Percentiles rank a stretch among this genome's conserved stretches.
phyloP scores from a whole-genome alignment of 306 rosid species.

The Pyrus bretschneideri region DNA sequence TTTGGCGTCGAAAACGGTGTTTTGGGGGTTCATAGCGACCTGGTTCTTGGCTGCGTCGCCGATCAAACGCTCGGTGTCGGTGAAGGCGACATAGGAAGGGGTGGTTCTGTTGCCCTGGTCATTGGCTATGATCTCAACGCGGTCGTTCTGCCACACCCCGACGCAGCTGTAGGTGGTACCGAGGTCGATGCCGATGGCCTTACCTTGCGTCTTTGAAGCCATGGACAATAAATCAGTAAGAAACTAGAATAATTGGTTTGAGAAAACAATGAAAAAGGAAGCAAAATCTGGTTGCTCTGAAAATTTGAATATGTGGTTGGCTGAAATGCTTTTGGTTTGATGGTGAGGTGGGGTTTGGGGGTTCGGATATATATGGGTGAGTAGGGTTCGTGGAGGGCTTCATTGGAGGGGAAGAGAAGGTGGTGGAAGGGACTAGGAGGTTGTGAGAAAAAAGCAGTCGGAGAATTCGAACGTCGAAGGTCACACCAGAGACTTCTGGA shows the following conservation, averaged over 20 bases:
- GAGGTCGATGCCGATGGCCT: conserved; percentile 42
- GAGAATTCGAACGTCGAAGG: background rate
- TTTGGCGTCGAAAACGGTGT: conserved; percentile 48
- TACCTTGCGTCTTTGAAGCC: conserved; percentile 35
- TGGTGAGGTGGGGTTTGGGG: background rate
- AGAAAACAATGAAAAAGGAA: background rate
- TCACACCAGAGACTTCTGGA: conserved; percentile 23
- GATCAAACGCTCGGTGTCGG: conserved; percentile 38
- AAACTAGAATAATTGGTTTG: background rate
- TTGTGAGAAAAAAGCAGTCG: background rate
- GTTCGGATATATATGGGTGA: background rate
- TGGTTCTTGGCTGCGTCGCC: conserved; percentile 17
- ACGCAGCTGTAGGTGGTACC: conserved; percentile 57
- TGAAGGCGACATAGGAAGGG: conserved; percentile 44
- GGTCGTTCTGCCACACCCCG: conserved; percentile 47
- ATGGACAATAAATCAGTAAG: background rate
- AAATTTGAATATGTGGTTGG: background rate
- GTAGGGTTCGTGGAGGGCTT: background rate
- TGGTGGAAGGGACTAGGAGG: conserved; percentile 14
- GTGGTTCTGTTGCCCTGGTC: conserved; percentile 51
- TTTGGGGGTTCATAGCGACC: conserved; percentile 48
- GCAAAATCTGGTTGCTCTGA: background rate
- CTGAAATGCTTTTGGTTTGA: background rate
- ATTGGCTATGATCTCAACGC: conserved; percentile 49
- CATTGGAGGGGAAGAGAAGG: conserved; percentile 4